Evolutionary conservation across 345 rosid species (phyloP).

Genomic region (Clausena lansium): DNA sequence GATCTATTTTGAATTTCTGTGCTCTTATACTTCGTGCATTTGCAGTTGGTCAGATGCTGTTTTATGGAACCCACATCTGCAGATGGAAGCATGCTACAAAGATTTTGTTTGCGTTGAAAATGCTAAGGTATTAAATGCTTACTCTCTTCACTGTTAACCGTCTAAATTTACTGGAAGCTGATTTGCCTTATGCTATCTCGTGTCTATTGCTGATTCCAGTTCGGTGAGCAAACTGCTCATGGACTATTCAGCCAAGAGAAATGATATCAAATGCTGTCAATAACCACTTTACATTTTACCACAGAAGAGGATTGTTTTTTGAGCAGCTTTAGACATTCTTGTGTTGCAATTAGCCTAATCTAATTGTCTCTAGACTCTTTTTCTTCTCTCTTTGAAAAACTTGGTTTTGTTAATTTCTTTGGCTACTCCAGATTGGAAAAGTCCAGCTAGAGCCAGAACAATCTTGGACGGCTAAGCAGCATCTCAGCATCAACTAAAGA

Average conservation of each 20-base stretch:
- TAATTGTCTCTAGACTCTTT: not conserved
- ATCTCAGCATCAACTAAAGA: conserved; percentile 50
- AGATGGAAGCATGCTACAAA: conserved; percentile 93
- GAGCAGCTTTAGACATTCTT: not conserved
- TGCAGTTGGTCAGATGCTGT: conserved; percentile 94
- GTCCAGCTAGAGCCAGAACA: conserved; percentile 74
- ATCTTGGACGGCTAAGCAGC: conserved; percentile 87
- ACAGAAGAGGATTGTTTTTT: not conserved
- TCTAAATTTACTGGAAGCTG: conserved; percentile 7
- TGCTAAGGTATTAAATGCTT: conserved; percentile 59
- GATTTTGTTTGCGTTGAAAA: conserved; percentile 92
- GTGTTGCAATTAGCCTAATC: not conserved
- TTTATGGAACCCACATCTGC: conserved; percentile 86
- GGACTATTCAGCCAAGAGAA: not conserved
- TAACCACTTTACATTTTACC: not conserved
- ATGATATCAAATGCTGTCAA: not conserved
- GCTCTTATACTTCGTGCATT: conserved; percentile 3
- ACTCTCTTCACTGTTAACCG: conserved; percentile 1
- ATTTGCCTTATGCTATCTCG: not conserved
- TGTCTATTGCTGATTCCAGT: not conserved
- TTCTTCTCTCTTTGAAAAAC: not conserved
- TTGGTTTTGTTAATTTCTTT: conserved; percentile 7
- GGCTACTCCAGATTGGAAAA: conserved; percentile 58
- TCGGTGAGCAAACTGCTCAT: conserved; percentile 1
- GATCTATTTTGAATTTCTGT: conserved; percentile 11